A percentile compares a stretch with the other conserved stretches of the same genome.
phyloP scores from a whole-genome alignment of 352 stramenopile genomes.

The Paralagenidium karlingii region DNA sequence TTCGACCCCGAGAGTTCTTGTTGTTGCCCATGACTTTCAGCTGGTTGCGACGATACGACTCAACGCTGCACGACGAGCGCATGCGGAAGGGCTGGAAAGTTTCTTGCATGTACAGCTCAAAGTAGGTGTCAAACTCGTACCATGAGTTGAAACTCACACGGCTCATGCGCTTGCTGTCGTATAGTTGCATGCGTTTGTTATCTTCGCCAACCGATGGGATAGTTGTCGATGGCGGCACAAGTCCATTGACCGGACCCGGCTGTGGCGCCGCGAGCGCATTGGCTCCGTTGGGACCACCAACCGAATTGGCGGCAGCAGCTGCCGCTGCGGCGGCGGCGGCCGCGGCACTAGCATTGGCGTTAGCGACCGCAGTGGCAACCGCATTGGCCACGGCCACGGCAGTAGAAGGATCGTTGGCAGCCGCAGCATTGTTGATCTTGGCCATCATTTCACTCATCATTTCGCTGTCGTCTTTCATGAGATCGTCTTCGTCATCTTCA shows the following conservation, averaged over 20 bases:
- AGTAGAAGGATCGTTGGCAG: slow-evolving; percentile 21
- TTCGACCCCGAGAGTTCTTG: slow-evolving; percentile 66
- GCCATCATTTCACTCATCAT: slow-evolving; percentile 38
- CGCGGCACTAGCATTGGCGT: not conserved
- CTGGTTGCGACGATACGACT: slow-evolving; percentile 73
- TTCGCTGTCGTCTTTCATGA: slow-evolving; percentile 42
- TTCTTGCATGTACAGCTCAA: slow-evolving; percentile 82
- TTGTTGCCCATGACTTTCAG: slow-evolving; percentile 83
- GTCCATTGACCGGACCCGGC: no score
- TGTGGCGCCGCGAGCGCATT: not conserved
- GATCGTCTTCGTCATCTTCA: slow-evolving; percentile 20
- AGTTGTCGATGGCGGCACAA: no score
- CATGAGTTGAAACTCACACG: slow-evolving; percentile 79
- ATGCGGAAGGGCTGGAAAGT: slow-evolving; percentile 81
- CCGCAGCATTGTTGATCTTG: slow-evolving; percentile 40
- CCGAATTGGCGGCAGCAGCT: slow-evolving; percentile 5
- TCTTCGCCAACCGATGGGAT: no score
- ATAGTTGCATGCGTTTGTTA: slow-evolving; percentile 31
- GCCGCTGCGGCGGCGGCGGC: not conserved
- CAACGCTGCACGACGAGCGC: slow-evolving; percentile 72
- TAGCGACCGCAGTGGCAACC: slow-evolving; percentile 10
- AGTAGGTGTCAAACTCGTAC: slow-evolving; percentile 81
- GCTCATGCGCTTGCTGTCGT: slow-evolving; percentile 73
- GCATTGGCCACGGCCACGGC: slow-evolving; percentile 7
- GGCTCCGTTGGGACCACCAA: slow-evolving; percentile 1